Base-by-base conservation (phyloP, 2,329 filamentous ascomycete genomes). In the Colletotrichum coccodes region DNA sequence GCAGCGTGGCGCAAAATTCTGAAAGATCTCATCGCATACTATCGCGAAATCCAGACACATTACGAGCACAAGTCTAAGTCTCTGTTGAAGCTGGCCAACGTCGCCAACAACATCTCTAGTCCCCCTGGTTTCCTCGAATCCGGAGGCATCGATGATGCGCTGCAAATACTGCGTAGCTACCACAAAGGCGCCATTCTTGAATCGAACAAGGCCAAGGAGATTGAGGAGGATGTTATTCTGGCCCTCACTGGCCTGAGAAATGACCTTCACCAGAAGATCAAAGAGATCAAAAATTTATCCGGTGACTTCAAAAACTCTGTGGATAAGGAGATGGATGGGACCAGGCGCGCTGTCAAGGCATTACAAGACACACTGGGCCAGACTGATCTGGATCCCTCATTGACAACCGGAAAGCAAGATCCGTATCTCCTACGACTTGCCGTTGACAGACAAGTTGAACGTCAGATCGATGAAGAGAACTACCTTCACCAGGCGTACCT, bases 281-380 rank as follows among this genome's bases (percentile, higher is more conserved):
- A 98, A 81, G 96, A 99, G 81, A 99, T 99, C 83, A 97, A 97
- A 82, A 92, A 90, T 73, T 84, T 99, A 18, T 93, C 94, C 6
- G 93, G 94, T 18, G 96, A 99, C 79, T 99, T 99, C 82, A 97
- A 97, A 82, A 99, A 97, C 78, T 93, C 92, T 0, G 94, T 99
- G 11, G 94, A 97, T 30, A 97, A 95, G 82, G 96, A 98, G 80
- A 95, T 97, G 84, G 95, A 98, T 23, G 84, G 80, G 21, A 98
- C 96, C 0, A 88, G 91, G 70, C 94, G 90, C 77, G 91, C 92
- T 18, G 93, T 98, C 30, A 90, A 91, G 60, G 86, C 90, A 36
- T 84, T 98, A n/a, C 91, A 96, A 72, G 95, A 98, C 68, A 88
- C 92, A 1, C 82, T 99, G 36, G 91, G 92, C 18, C 88, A 94